Evolutionary conservation across 2,329 filamentous ascomycete species (phyloP).

Genomic region (Talaromyces sp.): DNA sequence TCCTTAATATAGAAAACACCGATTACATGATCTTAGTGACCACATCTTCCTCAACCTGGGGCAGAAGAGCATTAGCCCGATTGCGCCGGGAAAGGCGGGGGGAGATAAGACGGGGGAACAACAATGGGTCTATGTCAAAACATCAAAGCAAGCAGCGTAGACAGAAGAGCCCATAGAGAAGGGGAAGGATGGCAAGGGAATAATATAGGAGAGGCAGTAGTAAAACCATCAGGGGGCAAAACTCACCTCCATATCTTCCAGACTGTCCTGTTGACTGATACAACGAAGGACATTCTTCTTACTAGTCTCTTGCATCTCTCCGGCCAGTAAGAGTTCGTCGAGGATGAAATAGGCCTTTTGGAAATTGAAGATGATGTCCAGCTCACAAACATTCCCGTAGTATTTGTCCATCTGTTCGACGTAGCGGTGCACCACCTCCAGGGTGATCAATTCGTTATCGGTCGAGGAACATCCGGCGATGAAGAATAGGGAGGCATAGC

Average conservation of each 20-base stretch:
- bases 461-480: conserved; percentile 96
- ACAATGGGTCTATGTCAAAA: too few species aligned
- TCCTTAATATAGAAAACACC: conserved; percentile 22
- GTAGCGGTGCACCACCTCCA: conserved; percentile 98
- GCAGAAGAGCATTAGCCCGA: conserved; percentile 45
- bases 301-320: conserved; percentile 97
- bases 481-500: conserved; percentile 98
- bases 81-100: conserved; percentile 14
- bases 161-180: not conserved
- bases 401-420: conserved; percentile 99
- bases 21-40: conserved; percentile 84
- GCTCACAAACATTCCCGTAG: conserved; percentile 98
- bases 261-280: conserved; percentile 94
- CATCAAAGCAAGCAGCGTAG: not conserved
- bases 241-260: conserved; percentile 99
- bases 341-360: conserved; percentile 99
- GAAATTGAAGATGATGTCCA: conserved; percentile 99
- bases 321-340: conserved; percentile 90
- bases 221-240: conserved; percentile 8
- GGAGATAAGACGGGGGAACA: not conserved
- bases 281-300: conserved; percentile 98
- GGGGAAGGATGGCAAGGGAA: not conserved
- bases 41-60: conserved; percentile 80
- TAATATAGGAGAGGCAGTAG: conserved; percentile 4
- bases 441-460: conserved; percentile 96